These are phyloP conservation scores for Colletotrichum sp. DNA, from an alignment of 2,329 filamentous ascomycete species.

Conservation along the genomic window DNA sequence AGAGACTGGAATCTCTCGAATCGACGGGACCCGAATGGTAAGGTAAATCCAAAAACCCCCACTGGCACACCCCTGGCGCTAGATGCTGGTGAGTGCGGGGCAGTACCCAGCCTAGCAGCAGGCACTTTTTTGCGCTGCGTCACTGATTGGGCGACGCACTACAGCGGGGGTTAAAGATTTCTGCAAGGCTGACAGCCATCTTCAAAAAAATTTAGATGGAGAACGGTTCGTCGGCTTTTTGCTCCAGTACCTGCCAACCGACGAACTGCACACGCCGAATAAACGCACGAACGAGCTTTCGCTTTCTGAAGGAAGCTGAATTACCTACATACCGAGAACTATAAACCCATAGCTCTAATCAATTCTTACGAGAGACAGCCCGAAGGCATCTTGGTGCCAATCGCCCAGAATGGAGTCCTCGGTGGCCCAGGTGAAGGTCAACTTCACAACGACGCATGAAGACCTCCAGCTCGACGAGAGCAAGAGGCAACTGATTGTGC, in stretches of 20 bases:
- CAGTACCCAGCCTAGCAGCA: not conserved
- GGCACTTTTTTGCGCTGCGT: conserved; percentile 10
- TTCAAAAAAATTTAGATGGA: conserved; percentile 20
- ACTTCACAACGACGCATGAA: conserved; percentile 68
- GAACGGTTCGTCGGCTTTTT: not conserved
- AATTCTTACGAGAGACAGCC: not conserved
- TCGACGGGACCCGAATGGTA: not conserved
- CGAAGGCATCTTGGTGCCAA: not conserved
- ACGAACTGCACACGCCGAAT: not conserved
- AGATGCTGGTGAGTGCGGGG: not conserved
- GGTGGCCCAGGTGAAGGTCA: conserved; percentile 65
- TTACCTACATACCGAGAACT: too few species aligned
- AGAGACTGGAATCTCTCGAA: not conserved
- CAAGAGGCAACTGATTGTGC: conserved; percentile 67
- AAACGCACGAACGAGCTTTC: not conserved
- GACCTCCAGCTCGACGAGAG: conserved; percentile 68
- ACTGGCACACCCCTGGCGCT: not conserved
- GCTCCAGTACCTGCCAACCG: not conserved
- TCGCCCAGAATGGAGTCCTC: conserved; percentile 40
- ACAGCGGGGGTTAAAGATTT: conserved; percentile 13
- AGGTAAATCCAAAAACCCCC: not conserved
- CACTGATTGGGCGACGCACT: not conserved
- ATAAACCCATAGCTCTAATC: not conserved
- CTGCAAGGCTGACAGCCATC: conserved; percentile 23
- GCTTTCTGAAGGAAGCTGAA: not conserved